A percentile compares a stretch with the other conserved stretches of the same genome.
Evolutionary conservation across 305 asterid species (phyloP).

Genomic region (Fraxinus latifolia): DNA sequence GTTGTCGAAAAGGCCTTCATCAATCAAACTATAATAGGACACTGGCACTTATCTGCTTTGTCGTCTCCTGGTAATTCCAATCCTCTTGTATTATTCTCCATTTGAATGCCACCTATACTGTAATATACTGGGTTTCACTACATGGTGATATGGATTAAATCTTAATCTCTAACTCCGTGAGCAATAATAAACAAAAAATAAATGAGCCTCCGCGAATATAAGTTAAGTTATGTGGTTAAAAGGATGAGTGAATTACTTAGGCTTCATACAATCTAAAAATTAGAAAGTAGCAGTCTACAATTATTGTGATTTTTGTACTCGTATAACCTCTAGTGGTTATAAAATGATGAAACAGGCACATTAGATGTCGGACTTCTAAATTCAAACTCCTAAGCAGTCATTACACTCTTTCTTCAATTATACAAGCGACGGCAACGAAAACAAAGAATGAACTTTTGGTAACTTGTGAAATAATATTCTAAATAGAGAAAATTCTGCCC

Average conservation of each 20-base stretch:
- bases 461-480: background rate
- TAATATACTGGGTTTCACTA: background rate
- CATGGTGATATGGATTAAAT: background rate
- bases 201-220: background rate
- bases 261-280: background rate
- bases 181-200: background rate
- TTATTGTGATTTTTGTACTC: background rate
- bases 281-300: background rate
- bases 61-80: slow-evolving; percentile 67
- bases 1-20: slow-evolving; percentile 58
- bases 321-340: background rate
- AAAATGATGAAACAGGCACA: background rate
- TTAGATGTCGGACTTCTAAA: background rate
- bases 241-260: background rate
- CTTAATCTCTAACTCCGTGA: background rate
- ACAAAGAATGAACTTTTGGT: background rate
- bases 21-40: slow-evolving; percentile 60
- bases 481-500: background rate
- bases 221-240: background rate
- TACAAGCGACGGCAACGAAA: background rate
- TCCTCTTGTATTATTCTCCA: background rate
- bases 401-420: background rate
- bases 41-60: slow-evolving; percentile 60
- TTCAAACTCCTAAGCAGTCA: background rate
- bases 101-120: background rate